Conservation (phyloP, 1,284 basidiomycete species). For the Hemileia vastatrix region DNA sequence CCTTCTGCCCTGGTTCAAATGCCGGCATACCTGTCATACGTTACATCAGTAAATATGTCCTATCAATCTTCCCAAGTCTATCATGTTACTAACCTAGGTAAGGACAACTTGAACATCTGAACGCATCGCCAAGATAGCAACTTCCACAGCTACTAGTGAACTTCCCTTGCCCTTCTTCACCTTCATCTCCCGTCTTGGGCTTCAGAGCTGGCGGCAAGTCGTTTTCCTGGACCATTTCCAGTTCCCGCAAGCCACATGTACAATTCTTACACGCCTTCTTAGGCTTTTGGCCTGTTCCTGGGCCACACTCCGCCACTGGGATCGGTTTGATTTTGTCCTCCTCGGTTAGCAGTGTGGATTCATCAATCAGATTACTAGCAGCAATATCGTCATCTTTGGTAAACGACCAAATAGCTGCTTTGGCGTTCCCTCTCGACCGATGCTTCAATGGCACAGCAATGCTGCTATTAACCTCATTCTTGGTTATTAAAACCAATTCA, state of each 20-base stretch:
- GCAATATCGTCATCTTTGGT: not conserved
- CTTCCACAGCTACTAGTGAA: constrained; percentile 94
- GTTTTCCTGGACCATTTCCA: constrained; percentile 65
- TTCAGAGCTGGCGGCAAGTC: constrained; percentile 48
- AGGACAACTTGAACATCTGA: constrained; percentile 88
- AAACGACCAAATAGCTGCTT: constrained; percentile 20
- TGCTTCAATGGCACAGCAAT: too few species aligned
- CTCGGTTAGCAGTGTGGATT: constrained; percentile 62
- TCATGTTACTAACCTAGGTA: constrained; percentile 71
- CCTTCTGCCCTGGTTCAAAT: constrained; percentile 96
- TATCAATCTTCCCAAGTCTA: too few species aligned
- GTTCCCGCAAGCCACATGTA: constrained; percentile 82
- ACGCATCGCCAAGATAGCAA: constrained; percentile 96
- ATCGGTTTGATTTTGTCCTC: constrained; percentile 61
- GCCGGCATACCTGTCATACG: constrained; percentile 75
- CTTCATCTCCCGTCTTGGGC: constrained; percentile 58
- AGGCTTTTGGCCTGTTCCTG: constrained; percentile 46
- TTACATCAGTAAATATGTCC: too few species aligned
- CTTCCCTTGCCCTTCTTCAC: constrained; percentile 64
- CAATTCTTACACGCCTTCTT: constrained; percentile 88
- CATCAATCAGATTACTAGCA: constrained; percentile 54
- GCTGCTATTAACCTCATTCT: too few species aligned
- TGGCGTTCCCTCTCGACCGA: too few species aligned
- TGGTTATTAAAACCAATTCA: too few species aligned
- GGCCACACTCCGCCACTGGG: constrained; percentile 47